Evolutionary conservation across 202 grass and related monocot genomes (phyloP).

Genomic region (Dendrocalamus latiflorus): DNA sequence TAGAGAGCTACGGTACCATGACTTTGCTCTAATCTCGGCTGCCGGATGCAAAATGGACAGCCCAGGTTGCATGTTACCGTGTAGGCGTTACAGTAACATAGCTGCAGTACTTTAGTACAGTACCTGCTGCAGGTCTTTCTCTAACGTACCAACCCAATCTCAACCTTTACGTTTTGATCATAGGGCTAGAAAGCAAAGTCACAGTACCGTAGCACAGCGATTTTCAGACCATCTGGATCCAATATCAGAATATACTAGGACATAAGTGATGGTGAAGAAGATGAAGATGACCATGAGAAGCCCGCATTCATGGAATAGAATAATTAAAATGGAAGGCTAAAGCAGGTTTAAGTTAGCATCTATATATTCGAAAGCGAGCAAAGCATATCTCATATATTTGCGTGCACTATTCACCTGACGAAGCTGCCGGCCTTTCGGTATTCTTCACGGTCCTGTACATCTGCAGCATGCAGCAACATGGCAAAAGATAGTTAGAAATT

Average conservation of each 20-base stretch:
- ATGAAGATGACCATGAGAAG: not conserved
- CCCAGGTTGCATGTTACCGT: too few relatives aligned
- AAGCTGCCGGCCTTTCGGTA: constrained; percentile 74
- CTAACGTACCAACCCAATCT: too few relatives aligned
- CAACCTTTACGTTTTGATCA: too few relatives aligned
- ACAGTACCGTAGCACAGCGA: too few relatives aligned
- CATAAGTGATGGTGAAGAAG: not conserved
- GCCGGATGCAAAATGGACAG: too few relatives aligned
- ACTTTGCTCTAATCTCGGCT: too few relatives aligned
- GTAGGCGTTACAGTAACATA: too few relatives aligned
- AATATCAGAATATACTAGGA: not conserved
- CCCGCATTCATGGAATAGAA: constrained; percentile 25
- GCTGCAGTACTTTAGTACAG: too few relatives aligned
- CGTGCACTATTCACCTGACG: constrained; percentile 66
- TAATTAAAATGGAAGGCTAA: constrained; percentile 36
- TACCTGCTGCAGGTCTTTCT: too few relatives aligned
- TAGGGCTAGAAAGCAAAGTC: too few relatives aligned
- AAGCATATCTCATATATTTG: constrained; percentile 23
- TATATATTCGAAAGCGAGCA: constrained; percentile 25
- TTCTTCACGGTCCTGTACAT: constrained; percentile 98
- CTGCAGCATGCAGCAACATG: constrained; percentile 42
- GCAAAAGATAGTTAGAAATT: constrained; percentile 18
- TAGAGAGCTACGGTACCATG: too few relatives aligned
- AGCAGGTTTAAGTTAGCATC: constrained; percentile 32
- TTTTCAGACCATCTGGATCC: too few relatives aligned